These are phyloP conservation scores for Pseudopithomyces chartarum DNA, from an alignment of 2,329 filamentous ascomycete species.

Conservation along the genomic window DNA sequence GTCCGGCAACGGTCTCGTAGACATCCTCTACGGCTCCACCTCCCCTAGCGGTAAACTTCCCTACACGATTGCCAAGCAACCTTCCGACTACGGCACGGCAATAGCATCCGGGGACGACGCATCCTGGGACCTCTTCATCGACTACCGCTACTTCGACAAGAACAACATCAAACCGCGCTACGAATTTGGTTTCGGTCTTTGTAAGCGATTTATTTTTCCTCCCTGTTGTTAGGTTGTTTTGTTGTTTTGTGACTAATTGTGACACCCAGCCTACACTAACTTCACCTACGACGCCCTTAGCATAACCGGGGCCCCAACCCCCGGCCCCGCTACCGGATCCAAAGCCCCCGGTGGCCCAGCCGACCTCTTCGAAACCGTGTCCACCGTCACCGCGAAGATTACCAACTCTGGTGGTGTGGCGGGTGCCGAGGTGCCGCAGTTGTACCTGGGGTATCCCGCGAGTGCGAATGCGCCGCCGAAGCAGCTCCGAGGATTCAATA, in stretches of 20 bases:
- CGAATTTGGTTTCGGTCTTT: constrained; percentile 53
- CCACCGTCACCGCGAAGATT: constrained; percentile 41
- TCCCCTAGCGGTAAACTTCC: constrained; percentile 62
- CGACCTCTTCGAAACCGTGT: constrained; percentile 42
- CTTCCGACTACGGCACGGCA: constrained; percentile 37
- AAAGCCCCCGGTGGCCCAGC: constrained; percentile 33
- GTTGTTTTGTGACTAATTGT: neutral
- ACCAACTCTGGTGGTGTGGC: constrained; percentile 41
- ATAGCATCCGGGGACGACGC: constrained; percentile 33
- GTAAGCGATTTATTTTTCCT: constrained; percentile 19
- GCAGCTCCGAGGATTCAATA: constrained; percentile 45
- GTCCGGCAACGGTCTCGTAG: constrained; percentile 52
- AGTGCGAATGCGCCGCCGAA: constrained; percentile 33
- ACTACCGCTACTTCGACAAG: constrained; percentile 52
- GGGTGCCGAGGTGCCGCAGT: constrained; percentile 46
- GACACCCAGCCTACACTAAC: constrained; percentile 44
- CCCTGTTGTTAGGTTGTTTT: too few relatives aligned
- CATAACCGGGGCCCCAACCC: constrained; percentile 25
- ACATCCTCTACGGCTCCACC: constrained; percentile 52
- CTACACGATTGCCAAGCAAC: constrained; percentile 49
- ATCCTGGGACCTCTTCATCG: constrained; percentile 51
- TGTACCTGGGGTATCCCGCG: constrained; percentile 44
- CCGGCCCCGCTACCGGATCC: constrained; percentile 30
- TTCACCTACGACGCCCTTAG: constrained; percentile 47
- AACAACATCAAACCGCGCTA: constrained; percentile 48